Evolutionary conservation across 495 filamentous ascomycete species (phyloP), one percentile per base, ranked within the genome.

Genomic region (Hypoxylon rickii): DNA sequence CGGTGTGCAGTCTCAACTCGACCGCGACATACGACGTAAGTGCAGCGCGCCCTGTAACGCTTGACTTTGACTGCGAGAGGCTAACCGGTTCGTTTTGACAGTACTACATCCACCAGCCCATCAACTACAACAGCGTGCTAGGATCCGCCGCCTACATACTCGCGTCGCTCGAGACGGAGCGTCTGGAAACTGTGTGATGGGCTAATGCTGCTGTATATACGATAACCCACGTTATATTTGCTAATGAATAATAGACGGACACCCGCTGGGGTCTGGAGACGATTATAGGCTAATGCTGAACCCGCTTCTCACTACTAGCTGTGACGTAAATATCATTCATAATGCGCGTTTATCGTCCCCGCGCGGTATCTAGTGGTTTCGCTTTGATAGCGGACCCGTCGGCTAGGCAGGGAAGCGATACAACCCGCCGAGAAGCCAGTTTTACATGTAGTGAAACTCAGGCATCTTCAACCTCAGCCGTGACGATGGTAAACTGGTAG

Each of bases 1-100:
- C 70, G 22, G 75, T 79, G 13, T 79, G 77, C 60, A 78, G 75
- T 53, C 58, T 79, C 34, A 76, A 76, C 55, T 78, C 75, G 37
- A 71, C 70, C 3, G 75, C 77, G 12, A 66, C 45, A 8, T 79
- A 76, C 61, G 71, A 74, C 52, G 76, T 82, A 60, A 63, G 66
- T 61, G 2, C 44, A 15, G 26, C 20, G 12, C 8, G 7, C 13
- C 12, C n/a, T 1, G 2, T 2, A 16, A n/a, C 11, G 18, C 5
- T 26, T 6, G 49, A 37, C n/a, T 54, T 31, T 22, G 3, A 6
- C 3, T 19, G 10, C 2, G 7, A 45, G 34, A 51, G n/a, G 2
- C 62, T 61, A 40, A 61, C 13, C 44, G 42, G 13, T 39, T n/a
- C n/a, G n/a, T n/a, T 46, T 38, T 41, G 36, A 70, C 39, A 68